These are phyloP conservation scores for Auricularia sp. DNA, from an alignment of 768 basidiomycete species.

Conservation along the genomic window DNA sequence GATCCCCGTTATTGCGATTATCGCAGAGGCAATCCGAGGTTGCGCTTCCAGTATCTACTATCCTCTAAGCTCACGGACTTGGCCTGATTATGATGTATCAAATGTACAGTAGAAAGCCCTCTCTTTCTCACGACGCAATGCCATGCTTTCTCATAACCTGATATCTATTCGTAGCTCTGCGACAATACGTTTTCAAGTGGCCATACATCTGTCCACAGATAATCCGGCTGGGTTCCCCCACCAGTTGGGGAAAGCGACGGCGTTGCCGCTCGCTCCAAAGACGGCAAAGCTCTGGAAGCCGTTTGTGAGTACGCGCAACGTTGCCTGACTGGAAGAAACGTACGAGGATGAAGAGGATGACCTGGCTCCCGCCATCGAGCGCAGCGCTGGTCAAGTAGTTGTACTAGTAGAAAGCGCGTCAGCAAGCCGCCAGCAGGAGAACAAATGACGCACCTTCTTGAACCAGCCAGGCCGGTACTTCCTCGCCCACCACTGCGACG, in stretches of 20 bases:
- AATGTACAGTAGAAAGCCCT: no score
- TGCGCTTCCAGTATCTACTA: no score
- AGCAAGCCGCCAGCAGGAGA: not conserved
- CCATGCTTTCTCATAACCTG: no score
- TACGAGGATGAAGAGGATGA: conserved; percentile 40
- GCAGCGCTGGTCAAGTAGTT: conserved; percentile 40
- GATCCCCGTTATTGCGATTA: no score
- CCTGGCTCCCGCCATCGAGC: conserved; percentile 39
- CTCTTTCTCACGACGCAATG: no score
- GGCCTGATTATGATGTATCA: no score
- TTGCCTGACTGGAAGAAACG: conserved; percentile 17
- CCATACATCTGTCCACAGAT: conserved; percentile 14
- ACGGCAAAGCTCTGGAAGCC: conserved; percentile 22
- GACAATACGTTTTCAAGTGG: no score
- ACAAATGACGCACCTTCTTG: conserved; percentile 27
- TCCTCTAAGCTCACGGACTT: no score
- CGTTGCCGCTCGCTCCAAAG: conserved; percentile 34
- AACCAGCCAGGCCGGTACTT: conserved; percentile 36
- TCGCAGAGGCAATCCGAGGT: no score
- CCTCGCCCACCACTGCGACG: conserved; percentile 41
- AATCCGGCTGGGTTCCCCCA: conserved; percentile 24
- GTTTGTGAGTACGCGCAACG: not conserved
- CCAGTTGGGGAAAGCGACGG: conserved; percentile 38
- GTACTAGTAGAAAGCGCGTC: conserved; percentile 19
- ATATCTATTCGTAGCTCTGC: no score